Percentiles rank a stretch among this genome's conserved stretches.
Conservation (phyloP, 106 monocot genomes). For the Agapanthus africanus region DNA sequence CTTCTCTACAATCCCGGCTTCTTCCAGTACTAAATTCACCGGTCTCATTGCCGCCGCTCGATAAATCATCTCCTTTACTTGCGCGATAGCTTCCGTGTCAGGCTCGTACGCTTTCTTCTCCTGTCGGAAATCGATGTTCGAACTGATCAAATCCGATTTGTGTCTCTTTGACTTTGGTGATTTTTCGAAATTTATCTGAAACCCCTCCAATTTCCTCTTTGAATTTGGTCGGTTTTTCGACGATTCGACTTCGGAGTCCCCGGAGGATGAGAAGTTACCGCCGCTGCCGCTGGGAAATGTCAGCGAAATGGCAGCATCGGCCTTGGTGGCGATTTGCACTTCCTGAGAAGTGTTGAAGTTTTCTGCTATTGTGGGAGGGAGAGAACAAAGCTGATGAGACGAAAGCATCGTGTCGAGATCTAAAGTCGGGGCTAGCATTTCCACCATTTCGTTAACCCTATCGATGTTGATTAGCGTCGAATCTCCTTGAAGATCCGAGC, state of each 20-base stretch:
- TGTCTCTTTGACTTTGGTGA: constrained; percentile 20
- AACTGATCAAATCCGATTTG: neutral
- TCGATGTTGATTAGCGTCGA: constrained; percentile 2
- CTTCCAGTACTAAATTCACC: constrained; percentile 26
- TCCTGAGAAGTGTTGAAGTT: neutral
- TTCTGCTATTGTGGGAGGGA: neutral
- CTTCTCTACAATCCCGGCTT: constrained; percentile 21
- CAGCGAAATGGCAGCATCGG: neutral
- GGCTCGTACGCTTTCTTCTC: constrained; percentile 24
- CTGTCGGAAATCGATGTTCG: constrained; percentile 21
- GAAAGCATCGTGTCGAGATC: neutral
- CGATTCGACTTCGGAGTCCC: constrained; percentile 3
- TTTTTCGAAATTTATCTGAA: constrained; percentile 27
- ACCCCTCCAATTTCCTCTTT: constrained; percentile 4
- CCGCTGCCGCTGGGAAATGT: neutral
- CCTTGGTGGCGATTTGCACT: no score
- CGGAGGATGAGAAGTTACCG: neutral
- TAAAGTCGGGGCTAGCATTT: constrained; percentile 6
- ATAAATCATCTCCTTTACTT: constrained; percentile 85
- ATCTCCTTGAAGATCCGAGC: constrained; percentile 6
- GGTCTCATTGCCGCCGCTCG: constrained; percentile 67
- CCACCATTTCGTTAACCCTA: constrained; percentile 7
- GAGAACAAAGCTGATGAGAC: constrained; percentile 6
- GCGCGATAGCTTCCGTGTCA: constrained; percentile 54
- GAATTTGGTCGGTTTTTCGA: neutral